A percentile compares a stretch with the other conserved stretches of the same genome.
Conservation (phyloP, 331 rosid genomes). For the Quercus lobata region DNA sequence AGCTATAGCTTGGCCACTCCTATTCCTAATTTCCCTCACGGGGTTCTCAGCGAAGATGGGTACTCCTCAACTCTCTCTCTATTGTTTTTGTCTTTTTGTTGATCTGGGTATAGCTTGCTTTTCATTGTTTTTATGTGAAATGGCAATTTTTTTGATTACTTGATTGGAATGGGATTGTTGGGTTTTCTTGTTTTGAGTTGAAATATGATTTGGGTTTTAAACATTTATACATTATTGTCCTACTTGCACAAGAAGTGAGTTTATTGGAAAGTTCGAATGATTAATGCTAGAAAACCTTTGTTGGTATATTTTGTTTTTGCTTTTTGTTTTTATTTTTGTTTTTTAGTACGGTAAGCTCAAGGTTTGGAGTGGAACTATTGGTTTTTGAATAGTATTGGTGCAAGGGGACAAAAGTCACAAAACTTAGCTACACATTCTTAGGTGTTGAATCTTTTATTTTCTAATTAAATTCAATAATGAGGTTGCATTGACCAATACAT, state of each 20-base stretch:
- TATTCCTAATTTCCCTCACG: slow-evolving; percentile 64
- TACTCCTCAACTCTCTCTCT: slow-evolving; percentile 14
- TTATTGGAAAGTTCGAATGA: background rate
- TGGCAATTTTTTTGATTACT: background rate
- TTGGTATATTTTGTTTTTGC: background rate
- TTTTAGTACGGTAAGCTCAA: background rate
- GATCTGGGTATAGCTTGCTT: slow-evolving; percentile 2
- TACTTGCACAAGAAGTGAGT: background rate
- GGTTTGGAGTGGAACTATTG: background rate
- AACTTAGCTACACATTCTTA: too few species aligned
- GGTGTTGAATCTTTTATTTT: too few species aligned
- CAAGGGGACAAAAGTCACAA: too few species aligned
- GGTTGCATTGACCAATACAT: too few species aligned
- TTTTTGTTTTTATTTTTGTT: too few species aligned
- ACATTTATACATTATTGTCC: background rate
- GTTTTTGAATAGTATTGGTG: background rate
- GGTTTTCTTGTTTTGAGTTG: background rate
- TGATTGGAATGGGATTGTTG: background rate
- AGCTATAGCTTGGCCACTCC: slow-evolving; percentile 75
- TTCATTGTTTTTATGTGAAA: background rate
- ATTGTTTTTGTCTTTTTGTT: background rate
- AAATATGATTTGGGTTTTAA: background rate
- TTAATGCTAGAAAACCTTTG: background rate
- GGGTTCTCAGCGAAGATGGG: slow-evolving; percentile 97
- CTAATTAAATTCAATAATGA: too few species aligned